Evolutionary conservation across 257 asterid species (phyloP).

Genomic region (Petrea volubilis): DNA sequence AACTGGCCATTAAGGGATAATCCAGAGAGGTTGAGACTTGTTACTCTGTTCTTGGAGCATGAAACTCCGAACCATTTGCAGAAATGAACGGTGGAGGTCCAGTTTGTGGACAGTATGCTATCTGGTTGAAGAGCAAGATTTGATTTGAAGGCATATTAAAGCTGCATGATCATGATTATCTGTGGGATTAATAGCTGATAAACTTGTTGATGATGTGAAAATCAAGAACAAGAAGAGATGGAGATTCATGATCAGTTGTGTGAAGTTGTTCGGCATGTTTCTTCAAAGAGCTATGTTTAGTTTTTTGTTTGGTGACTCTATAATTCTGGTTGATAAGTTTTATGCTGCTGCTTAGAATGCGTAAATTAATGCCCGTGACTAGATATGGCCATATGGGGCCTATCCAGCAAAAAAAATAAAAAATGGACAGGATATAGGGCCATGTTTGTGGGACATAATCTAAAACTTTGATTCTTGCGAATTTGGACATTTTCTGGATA

Average conservation of each 20-base stretch:
- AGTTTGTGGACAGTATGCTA: slow-evolving; percentile 32
- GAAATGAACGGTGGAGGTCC: slow-evolving; percentile 37
- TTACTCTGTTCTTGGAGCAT: slow-evolving; percentile 32
- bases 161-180: slow-evolving; percentile 40
- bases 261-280: slow-evolving; percentile 9
- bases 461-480: no score
- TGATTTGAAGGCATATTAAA: slow-evolving; percentile 42
- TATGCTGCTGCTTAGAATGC: neutral
- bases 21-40: slow-evolving; percentile 33
- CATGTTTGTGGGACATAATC: no score
- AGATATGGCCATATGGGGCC: neutral
- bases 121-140: slow-evolving; percentile 10
- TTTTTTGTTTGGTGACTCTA: neutral
- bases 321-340: neutral
- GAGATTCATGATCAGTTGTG: neutral
- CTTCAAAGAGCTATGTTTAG: neutral
- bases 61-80: slow-evolving; percentile 46
- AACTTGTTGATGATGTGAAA: slow-evolving; percentile 4
- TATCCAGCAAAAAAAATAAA: no score
- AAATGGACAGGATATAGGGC: no score
- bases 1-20: slow-evolving; percentile 28
- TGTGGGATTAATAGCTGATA: slow-evolving; percentile 3
- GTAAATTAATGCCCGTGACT: neutral
- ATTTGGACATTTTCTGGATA: no score
- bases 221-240: neutral